These are phyloP conservation scores for Termitomyces sp. DNA, from an alignment of 1,284 basidiomycete species.

Conservation along the genomic window DNA sequence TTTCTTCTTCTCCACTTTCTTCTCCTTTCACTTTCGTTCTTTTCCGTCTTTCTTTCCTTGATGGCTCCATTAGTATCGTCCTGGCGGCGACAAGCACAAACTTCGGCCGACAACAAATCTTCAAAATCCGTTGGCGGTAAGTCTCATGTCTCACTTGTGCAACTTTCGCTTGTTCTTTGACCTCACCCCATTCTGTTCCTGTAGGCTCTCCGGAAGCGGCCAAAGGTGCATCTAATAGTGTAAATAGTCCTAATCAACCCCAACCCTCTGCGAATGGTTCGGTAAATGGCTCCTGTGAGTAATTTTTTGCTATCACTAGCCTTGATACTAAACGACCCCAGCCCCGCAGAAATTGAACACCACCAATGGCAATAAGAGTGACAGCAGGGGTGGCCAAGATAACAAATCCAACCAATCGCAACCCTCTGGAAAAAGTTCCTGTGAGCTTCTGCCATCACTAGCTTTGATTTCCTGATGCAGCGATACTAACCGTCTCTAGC, in stretches of 20 bases:
- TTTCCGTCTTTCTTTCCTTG: constrained; percentile 14
- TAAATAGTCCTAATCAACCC: background rate
- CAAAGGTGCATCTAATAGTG: background rate
- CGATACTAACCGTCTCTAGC: background rate
- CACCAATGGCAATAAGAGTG: too few species aligned
- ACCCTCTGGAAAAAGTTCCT: too few species aligned
- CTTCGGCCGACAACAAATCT: constrained; percentile 8
- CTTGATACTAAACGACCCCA: background rate
- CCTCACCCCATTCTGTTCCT: background rate
- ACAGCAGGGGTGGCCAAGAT: too few species aligned
- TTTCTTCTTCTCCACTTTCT: constrained; percentile 8
- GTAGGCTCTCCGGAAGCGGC: constrained; percentile 13
- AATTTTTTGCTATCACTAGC: too few species aligned
- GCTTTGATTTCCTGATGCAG: too few species aligned
- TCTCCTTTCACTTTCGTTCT: constrained; percentile 11
- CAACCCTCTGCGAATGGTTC: too few species aligned
- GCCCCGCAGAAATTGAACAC: too few species aligned
- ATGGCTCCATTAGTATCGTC: constrained; percentile 22
- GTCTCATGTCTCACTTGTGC: background rate
- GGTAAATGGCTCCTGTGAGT: too few species aligned
- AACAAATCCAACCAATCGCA: too few species aligned
- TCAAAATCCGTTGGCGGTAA: constrained; percentile 16
- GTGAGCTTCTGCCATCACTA: too few species aligned
- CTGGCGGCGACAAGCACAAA: constrained; percentile 19
- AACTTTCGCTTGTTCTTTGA: too few species aligned